Percentiles rank a stretch among this genome's conserved stretches.
These are phyloP conservation scores for Lactarius deliciosus DNA, from an alignment of 768 basidiomycete species.

Conservation along the genomic window DNA sequence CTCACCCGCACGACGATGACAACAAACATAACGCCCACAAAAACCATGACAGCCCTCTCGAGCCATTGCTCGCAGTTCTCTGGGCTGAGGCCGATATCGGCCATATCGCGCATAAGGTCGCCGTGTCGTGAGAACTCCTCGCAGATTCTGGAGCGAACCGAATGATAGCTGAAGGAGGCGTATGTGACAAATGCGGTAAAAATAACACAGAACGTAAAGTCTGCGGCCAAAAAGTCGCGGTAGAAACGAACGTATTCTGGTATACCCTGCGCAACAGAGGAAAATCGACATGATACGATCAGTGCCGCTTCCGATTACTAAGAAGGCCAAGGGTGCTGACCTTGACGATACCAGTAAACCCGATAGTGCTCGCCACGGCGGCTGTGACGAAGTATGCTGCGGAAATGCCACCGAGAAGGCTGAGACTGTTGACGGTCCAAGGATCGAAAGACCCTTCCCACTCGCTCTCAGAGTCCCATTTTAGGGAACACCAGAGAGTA, in stretches of 20 bases:
- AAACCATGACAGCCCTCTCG: conserved; percentile 59
- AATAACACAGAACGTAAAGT: conserved; percentile 68
- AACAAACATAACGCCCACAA: conserved; percentile 58
- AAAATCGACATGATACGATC: neutral
- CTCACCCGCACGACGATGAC: conserved; percentile 67
- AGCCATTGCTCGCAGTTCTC: conserved; percentile 84
- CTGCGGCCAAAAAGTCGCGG: conserved; percentile 78
- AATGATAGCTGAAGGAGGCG: conserved; percentile 52
- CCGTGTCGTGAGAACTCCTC: conserved; percentile 75
- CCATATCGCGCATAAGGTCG: conserved; percentile 67
- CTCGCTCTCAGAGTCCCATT: conserved; percentile 49
- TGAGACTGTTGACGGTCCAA: conserved; percentile 43
- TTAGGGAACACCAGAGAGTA: conserved; percentile 45
- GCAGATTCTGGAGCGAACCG: conserved; percentile 61
- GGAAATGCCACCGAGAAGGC: conserved; percentile 59
- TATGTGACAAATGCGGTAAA: conserved; percentile 57
- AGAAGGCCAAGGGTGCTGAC: conserved; percentile 38
- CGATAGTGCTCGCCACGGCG: conserved; percentile 60
- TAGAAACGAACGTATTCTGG: conserved; percentile 72
- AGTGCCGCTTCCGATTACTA: conserved; percentile 3
- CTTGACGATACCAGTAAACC: conserved; percentile 67
- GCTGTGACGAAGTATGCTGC: conserved; percentile 66
- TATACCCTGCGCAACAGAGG: conserved; percentile 46
- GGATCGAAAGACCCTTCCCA: conserved; percentile 47
- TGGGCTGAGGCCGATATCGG: conserved; percentile 68